Evolutionary conservation across 1,139 yeast genomes (phyloP).

Genomic region (Hemisphaericaspora subhashii): DNA sequence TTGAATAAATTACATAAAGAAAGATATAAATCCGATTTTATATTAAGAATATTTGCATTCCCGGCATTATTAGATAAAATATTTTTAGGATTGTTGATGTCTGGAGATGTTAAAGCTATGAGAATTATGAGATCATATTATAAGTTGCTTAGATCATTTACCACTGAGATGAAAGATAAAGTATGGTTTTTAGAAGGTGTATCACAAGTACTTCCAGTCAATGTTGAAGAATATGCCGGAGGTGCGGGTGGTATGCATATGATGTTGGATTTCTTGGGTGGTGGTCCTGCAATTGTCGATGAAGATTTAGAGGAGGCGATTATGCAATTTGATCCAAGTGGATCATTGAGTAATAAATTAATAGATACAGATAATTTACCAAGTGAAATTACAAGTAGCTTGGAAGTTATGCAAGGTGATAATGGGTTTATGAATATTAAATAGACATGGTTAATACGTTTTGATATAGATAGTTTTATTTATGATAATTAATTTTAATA

Average conservation of each 20-base stretch:
- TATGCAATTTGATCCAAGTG: slow-evolving; percentile 45
- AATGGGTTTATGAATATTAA: slow-evolving; percentile 16
- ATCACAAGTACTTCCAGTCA: slow-evolving; percentile 77
- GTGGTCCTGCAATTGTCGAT: slow-evolving; percentile 56
- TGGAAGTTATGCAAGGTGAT: slow-evolving; percentile 51
- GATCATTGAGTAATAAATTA: slow-evolving; percentile 41
- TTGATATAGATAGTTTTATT: background rate
- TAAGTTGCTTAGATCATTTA: slow-evolving; percentile 74
- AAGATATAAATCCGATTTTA: slow-evolving; percentile 80
- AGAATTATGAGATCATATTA: slow-evolving; percentile 87
- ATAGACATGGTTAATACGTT: slow-evolving; percentile 6
- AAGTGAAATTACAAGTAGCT: slow-evolving; percentile 51
- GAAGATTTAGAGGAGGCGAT: slow-evolving; percentile 45
- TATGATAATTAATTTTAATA: background rate
- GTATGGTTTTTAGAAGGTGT: slow-evolving; percentile 97
- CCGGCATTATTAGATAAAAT: slow-evolving; percentile 87
- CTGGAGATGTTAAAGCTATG: slow-evolving; percentile 86
- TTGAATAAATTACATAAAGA: slow-evolving; percentile 82
- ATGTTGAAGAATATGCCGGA: slow-evolving; percentile 80
- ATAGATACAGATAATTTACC: slow-evolving; percentile 57
- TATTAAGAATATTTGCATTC: slow-evolving; percentile 84
- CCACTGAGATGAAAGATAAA: slow-evolving; percentile 81
- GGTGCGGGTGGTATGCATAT: slow-evolving; percentile 86
- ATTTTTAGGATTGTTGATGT: slow-evolving; percentile 71
- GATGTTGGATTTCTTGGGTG: slow-evolving; percentile 85